A percentile compares a stretch with the other conserved stretches of the same genome.
Conservation (phyloP, 257 asterid genomes). For the Linderniella brevidens region DNA sequence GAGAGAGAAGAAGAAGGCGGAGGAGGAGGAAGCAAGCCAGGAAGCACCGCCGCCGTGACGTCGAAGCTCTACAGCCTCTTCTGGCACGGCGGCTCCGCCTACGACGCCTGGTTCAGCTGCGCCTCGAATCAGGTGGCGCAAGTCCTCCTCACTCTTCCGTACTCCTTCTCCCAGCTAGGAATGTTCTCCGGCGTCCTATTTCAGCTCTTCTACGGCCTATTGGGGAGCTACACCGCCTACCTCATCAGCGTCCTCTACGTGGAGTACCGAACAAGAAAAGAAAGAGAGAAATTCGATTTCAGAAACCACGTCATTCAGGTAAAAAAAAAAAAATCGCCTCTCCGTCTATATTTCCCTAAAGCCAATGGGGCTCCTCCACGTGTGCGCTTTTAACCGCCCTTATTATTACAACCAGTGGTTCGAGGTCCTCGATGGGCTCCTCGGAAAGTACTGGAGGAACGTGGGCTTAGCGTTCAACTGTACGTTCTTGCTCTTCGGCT, state of each 20-base stretch:
- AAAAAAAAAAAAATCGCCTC: too few species aligned
- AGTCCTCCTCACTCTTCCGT: constrained; percentile 24
- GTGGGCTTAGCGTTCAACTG: constrained; percentile 29
- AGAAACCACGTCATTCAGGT: constrained; percentile 32
- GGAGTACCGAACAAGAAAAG: constrained; percentile 27
- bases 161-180: constrained; percentile 26
- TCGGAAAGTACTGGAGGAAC: constrained; percentile 36
- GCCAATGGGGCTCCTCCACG: too few species aligned
- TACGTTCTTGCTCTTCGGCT: constrained; percentile 34
- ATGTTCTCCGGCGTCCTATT: constrained; percentile 22
- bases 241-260: constrained; percentile 22
- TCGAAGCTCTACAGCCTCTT: constrained; percentile 17
- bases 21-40: constrained; percentile 12
- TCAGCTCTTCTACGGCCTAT: constrained; percentile 22
- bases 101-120: constrained; percentile 33
- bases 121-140: constrained; percentile 29
- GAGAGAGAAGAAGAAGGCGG: too few species aligned
- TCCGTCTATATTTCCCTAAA: too few species aligned
- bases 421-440: constrained; percentile 38
- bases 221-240: constrained; percentile 32
- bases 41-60: constrained; percentile 7
- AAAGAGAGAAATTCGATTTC: constrained; percentile 25
- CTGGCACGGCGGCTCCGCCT: constrained; percentile 34
- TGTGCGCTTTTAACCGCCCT: too few species aligned
- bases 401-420: constrained; percentile 15